phyloP scores from a whole-genome alignment of 148 eudicot species.

The Vaccinium darrowii region DNA sequence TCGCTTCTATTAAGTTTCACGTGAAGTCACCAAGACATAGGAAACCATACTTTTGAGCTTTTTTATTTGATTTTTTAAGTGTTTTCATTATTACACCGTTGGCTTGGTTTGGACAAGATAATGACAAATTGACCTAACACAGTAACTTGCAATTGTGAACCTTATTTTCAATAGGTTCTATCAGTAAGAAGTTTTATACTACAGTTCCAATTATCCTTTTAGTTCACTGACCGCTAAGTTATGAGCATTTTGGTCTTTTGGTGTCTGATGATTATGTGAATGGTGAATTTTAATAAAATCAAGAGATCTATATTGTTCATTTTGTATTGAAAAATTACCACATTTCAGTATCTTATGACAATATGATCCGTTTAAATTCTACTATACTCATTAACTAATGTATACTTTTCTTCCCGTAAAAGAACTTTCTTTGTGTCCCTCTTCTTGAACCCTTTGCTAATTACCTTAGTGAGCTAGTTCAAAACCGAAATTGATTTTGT shows the following conservation, averaged over 20 bases:
- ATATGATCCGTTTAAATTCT: neutral
- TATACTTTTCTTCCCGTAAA: neutral
- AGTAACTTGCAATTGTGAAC: neutral
- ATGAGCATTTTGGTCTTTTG: neutral
- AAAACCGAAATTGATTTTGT: too few species aligned
- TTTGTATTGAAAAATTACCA: neutral
- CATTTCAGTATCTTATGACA: neutral
- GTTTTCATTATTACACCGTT: neutral
- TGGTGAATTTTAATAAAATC: neutral
- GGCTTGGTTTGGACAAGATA: neutral
- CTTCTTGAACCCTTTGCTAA: neutral
- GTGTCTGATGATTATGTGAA: neutral
- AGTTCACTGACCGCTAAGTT: neutral
- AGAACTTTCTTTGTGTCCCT: neutral
- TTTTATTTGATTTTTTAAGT: neutral
- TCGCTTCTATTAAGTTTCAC: neutral
- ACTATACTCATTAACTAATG: neutral
- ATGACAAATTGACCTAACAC: neutral
- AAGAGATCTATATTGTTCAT: neutral
- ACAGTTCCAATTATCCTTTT: neutral
- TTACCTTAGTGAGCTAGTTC: neutral
- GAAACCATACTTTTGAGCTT: neutral
- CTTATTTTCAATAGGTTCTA: neutral
- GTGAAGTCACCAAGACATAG: neutral
- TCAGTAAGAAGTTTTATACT: neutral